Evolutionary conservation across 129 eudicot species (phyloP).

Genomic region (Apium graveolens): DNA sequence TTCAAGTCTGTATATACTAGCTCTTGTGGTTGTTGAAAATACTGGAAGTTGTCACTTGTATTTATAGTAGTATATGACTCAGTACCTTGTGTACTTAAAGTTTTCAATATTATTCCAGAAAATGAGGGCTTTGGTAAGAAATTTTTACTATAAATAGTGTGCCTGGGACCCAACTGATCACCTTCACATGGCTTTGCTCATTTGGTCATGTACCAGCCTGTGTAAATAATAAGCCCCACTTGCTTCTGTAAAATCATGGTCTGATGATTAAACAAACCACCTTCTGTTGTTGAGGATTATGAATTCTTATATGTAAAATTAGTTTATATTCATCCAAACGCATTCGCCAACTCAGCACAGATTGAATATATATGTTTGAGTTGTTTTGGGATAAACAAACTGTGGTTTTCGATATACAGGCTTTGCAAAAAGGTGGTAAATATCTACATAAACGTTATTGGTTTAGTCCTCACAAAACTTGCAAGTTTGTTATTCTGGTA

Average conservation of each 20-base stretch:
- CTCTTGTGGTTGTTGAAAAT: not conserved
- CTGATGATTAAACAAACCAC: not conserved
- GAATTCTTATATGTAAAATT: not conserved
- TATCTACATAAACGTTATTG: not conserved
- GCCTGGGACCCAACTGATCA: conserved; percentile 3
- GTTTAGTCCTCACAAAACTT: not conserved
- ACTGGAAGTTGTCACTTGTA: not conserved
- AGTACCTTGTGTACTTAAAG: not conserved
- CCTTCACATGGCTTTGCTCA: conserved; percentile 12
- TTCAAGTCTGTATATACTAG: not conserved
- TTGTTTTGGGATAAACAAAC: not conserved
- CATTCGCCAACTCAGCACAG: not conserved
- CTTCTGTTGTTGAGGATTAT: not conserved
- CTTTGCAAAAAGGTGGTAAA: not conserved
- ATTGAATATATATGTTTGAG: not conserved
- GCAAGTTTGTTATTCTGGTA: conserved; percentile 2
- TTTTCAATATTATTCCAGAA: not conserved
- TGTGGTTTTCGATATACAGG: not conserved
- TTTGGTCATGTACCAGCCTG: not conserved
- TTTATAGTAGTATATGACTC: conserved; percentile 1
- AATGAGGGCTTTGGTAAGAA: conserved; percentile 2
- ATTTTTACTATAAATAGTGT: not conserved
- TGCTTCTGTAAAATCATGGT: not conserved
- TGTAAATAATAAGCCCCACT: conserved; percentile 1
- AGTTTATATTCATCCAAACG: not conserved